Conservation (phyloP, 495 filamentous ascomycete species). For the Aspergillus indologenus region DNA sequence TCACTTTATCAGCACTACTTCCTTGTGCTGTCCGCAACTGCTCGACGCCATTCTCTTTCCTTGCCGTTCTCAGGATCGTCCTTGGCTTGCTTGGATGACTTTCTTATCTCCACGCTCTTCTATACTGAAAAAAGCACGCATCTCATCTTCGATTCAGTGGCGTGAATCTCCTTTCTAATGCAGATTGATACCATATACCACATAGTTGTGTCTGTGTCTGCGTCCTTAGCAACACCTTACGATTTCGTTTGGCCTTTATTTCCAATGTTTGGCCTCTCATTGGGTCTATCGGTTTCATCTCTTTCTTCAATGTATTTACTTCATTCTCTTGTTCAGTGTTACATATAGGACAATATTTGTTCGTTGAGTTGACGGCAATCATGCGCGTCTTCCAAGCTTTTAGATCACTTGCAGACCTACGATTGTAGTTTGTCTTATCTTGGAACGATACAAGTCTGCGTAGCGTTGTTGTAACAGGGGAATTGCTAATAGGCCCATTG, state of each 20-base stretch:
- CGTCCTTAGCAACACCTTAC: constrained; percentile 23
- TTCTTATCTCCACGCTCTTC: neutral
- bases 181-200: constrained; percentile 43
- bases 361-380: neutral
- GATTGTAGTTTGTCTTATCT: neutral
- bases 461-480: no score
- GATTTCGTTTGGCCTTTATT: constrained; percentile 16
- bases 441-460: neutral
- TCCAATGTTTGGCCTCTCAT: constrained; percentile 7
- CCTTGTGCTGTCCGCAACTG: neutral
- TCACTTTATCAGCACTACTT: neutral
- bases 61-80: neutral
- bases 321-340: neutral
- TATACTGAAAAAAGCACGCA: constrained; percentile 13
- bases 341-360: neutral
- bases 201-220: constrained; percentile 17
- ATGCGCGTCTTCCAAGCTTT: neutral
- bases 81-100: neutral
- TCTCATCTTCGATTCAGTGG: constrained; percentile 19
- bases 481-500: no score
- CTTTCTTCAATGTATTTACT: constrained; percentile 2
- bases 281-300: neutral
- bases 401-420: neutral
- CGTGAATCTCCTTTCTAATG: constrained; percentile 21
- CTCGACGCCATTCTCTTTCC: neutral